Evolutionary conservation across 139 green algal genomes (phyloP).

Genomic region (Asterochloris erici): DNA sequence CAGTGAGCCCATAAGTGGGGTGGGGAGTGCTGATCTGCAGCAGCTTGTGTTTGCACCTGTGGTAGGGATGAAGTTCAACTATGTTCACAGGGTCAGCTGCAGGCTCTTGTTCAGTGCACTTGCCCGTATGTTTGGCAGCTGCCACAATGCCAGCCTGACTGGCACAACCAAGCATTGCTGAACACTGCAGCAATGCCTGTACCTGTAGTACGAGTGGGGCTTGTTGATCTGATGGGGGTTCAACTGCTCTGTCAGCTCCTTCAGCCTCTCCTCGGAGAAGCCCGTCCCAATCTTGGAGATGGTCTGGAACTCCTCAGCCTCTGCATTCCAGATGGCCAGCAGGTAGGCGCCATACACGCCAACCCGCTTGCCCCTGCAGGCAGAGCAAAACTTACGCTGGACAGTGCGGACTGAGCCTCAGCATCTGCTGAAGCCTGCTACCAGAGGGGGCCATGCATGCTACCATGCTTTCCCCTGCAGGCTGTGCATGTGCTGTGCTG

Average conservation of each 20-base stretch:
- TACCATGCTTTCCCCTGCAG: too few species aligned
- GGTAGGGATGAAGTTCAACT: too few species aligned
- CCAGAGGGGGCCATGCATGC: too few species aligned
- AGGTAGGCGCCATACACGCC: conserved; percentile 94
- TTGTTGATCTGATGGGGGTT: conserved; percentile 55
- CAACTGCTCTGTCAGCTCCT: conserved; percentile 67
- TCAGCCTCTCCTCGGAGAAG: conserved; percentile 88
- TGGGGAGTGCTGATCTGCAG: neutral
- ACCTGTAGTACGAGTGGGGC: conserved; percentile 76
- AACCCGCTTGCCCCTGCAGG: conserved; percentile 69
- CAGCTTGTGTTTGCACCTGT: too few species aligned
- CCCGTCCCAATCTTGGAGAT: conserved; percentile 97
- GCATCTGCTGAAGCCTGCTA: too few species aligned
- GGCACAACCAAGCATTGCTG: neutral
- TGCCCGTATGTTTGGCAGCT: neutral
- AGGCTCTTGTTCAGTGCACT: too few species aligned
- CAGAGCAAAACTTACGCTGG: too few species aligned
- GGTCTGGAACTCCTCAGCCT: conserved; percentile 81
- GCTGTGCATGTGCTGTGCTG: too few species aligned
- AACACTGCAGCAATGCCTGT: neutral
- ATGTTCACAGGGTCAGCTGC: too few species aligned
- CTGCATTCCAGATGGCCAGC: conserved; percentile 88
- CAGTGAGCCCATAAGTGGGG: neutral
- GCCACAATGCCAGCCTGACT: neutral
- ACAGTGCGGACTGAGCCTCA: too few species aligned